Percentiles rank a stretch among this genome's conserved stretches.
Conservation (phyloP, 805 yeast species). For the Vanderwaltozyma yarrowii region DNA sequence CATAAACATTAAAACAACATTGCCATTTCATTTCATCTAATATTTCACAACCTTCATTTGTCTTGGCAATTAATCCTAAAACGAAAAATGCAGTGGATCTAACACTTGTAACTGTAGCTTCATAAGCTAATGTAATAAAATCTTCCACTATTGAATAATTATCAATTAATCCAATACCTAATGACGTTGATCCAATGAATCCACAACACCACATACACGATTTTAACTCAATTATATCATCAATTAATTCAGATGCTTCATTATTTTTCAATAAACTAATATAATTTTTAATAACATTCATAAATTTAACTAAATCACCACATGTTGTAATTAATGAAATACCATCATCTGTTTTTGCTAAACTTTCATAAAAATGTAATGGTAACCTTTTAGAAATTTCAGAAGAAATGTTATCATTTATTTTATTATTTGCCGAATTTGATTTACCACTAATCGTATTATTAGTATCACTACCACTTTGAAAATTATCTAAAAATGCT, state of each 20-base stretch:
- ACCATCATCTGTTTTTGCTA: constrained; percentile 77
- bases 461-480: neutral
- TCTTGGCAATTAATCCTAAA: constrained; percentile 62
- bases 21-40: constrained; percentile 76
- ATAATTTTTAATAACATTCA: constrained; percentile 29
- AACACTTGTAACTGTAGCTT: constrained; percentile 45
- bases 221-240: constrained; percentile 42
- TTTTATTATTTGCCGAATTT: too few species aligned
- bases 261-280: constrained; percentile 9
- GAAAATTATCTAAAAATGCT: constrained; percentile 15
- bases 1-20: constrained; percentile 35
- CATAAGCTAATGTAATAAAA: constrained; percentile 40
- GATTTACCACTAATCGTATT: neutral
- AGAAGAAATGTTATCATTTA: neutral
- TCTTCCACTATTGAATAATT: constrained; percentile 41
- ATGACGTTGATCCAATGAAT: constrained; percentile 59
- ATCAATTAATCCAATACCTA: constrained; percentile 56
- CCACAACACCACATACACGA: constrained; percentile 85
- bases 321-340: constrained; percentile 45
- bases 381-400: constrained; percentile 30
- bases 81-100: constrained; percentile 71
- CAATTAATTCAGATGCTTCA: constrained; percentile 16
- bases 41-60: constrained; percentile 73
- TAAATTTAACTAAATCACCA: constrained; percentile 36
- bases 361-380: constrained; percentile 66